Percentiles rank a stretch among this genome's conserved stretches.
These are phyloP conservation scores for Puccinia brachypodii DNA, from an alignment of 1,284 basidiomycete genomes.

Conservation along the genomic window DNA sequence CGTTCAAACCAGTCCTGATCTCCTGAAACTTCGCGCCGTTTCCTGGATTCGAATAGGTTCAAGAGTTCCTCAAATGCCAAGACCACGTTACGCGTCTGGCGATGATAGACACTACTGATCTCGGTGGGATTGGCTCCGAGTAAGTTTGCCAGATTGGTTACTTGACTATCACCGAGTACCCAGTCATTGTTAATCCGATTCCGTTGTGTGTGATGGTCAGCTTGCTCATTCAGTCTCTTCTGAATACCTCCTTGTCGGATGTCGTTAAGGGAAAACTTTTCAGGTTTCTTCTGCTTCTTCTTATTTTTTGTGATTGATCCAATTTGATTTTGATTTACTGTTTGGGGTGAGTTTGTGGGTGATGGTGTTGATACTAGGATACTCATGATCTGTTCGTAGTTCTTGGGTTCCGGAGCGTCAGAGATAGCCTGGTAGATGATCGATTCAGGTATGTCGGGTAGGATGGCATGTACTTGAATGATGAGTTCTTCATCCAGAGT, in stretches of 20 bases:
- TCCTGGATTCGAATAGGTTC: not conserved
- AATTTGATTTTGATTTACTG: not conserved
- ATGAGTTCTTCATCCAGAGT: not conserved
- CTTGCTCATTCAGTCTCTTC: not conserved
- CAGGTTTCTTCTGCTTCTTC: not conserved
- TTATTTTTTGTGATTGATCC: not conserved
- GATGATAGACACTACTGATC: slow-evolving; percentile 10
- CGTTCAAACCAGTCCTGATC: not conserved
- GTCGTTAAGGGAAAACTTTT: slow-evolving; percentile 24
- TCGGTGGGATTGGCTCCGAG: not conserved
- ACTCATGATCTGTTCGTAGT: not conserved
- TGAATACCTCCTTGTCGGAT: slow-evolving; percentile 11
- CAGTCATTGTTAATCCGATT: slow-evolving; percentile 16
- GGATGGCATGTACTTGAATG: not conserved
- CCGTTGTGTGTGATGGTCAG: not conserved
- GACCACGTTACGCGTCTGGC: slow-evolving; percentile 15
- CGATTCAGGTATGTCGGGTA: not conserved
- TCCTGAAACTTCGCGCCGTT: not conserved
- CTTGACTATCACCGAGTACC: slow-evolving; percentile 23
- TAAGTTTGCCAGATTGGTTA: not conserved
- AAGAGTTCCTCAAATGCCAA: slow-evolving; percentile 39
- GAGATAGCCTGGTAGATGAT: not conserved
- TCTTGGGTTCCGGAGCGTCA: not conserved
- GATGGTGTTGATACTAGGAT: not conserved
- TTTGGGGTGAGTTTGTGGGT: not conserved